Percentiles rank a stretch among this genome's conserved stretches.
These are phyloP conservation scores for Phialophora tarda DNA, from an alignment of 2,329 filamentous ascomycete genomes.

Conservation along the genomic window DNA sequence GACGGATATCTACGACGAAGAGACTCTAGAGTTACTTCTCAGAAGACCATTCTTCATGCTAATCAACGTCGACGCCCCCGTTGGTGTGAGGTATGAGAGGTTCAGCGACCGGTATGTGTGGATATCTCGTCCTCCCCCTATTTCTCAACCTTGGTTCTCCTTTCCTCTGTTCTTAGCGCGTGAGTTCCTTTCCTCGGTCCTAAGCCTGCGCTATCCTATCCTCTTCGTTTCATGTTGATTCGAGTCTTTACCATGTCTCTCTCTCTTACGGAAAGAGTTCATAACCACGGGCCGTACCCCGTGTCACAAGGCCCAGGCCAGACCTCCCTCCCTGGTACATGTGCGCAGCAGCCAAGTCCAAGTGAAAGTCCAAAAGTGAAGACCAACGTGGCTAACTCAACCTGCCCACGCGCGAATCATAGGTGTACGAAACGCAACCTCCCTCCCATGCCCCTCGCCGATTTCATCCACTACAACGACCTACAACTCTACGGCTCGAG, in stretches of 20 bases:
- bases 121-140: background rate
- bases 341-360: too few relatives aligned
- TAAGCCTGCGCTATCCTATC: background rate
- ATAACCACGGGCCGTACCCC: background rate
- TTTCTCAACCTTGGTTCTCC: background rate
- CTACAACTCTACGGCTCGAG: slow-evolving; percentile 70
- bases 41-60: slow-evolving; percentile 91
- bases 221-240: background rate
- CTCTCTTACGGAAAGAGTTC: background rate
- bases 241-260: background rate
- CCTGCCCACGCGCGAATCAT: background rate
- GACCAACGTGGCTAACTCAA: slow-evolving; percentile 2
- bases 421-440: slow-evolving; percentile 57
- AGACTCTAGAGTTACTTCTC: slow-evolving; percentile 73
- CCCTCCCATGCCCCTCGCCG: slow-evolving; percentile 60
- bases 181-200: background rate
- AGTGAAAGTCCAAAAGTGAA: background rate
- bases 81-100: slow-evolving; percentile 81
- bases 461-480: slow-evolving; percentile 71
- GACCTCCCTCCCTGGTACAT: background rate
- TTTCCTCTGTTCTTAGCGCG: too few relatives aligned
- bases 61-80: slow-evolving; percentile 86
- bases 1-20: slow-evolving; percentile 77
- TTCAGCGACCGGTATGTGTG: slow-evolving; percentile 63
- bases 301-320: too few relatives aligned